Percentiles rank a stretch among this genome's conserved stretches.
Evolutionary conservation across 2,329 filamentous ascomycete species (phyloP).

Genomic region (Fusarium xyrophilum): DNA sequence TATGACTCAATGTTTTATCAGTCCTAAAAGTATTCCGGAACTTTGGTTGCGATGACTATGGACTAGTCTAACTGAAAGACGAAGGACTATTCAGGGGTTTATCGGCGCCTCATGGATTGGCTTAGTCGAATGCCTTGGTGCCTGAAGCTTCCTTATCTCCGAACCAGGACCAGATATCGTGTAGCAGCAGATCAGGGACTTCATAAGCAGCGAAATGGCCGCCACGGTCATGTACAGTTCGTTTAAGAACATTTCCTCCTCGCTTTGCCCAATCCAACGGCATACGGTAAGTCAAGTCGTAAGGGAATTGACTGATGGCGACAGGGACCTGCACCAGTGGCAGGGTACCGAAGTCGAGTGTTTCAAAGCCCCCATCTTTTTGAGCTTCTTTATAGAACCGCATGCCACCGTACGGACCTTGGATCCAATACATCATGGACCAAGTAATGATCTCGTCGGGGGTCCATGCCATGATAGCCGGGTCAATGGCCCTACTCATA

Average conservation of each 20-base stretch:
- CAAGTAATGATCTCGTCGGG: background rate
- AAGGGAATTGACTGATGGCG: background rate
- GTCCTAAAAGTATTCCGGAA: fast-evolving
- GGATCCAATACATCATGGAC: background rate
- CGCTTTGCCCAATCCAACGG: background rate
- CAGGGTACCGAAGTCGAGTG: background rate
- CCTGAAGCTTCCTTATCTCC: background rate
- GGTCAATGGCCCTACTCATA: background rate
- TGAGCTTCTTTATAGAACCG: background rate
- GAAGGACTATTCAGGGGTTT: fast-evolving
- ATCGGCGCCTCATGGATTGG: background rate
- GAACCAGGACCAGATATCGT: background rate
- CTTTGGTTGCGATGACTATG: too few species aligned
- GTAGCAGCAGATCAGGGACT: background rate
- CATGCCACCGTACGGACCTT: background rate
- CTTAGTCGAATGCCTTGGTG: background rate
- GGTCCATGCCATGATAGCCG: background rate
- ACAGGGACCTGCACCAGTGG: background rate
- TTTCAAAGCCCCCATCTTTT: background rate
- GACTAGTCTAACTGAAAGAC: fast-evolving
- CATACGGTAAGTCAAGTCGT: background rate
- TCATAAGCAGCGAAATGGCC: conserved; percentile 1
- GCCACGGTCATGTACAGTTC: background rate
- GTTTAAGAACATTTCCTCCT: background rate
- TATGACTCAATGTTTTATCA: fast-evolving